These are phyloP conservation scores for Nigrospora osmanthi DNA, from an alignment of 2,329 filamentous ascomycete species.

Conservation along the genomic window DNA sequence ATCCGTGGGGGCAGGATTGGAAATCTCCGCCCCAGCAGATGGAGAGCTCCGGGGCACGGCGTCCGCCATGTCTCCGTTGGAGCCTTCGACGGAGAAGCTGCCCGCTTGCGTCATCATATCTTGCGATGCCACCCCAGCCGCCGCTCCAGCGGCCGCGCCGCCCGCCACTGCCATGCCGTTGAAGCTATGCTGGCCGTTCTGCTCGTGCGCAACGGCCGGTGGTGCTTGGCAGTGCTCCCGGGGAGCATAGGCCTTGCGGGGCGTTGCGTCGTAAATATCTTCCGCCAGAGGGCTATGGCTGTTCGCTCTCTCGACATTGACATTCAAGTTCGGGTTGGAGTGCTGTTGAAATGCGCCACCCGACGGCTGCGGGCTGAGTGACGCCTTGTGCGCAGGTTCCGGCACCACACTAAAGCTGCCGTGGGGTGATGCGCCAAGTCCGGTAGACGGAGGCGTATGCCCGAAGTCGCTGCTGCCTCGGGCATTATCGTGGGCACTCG, in stretches of 20 bases:
- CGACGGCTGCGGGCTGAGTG: conserved; percentile 1
- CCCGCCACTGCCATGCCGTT: conserved; percentile 4
- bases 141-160: conserved; percentile 2
- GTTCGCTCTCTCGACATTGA: conserved; percentile 19
- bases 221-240: conserved; percentile 1
- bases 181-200: background rate
- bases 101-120: conserved; percentile 1
- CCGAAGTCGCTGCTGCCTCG: conserved; percentile 1
- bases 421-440: conserved; percentile 7
- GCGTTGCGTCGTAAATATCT: conserved; percentile 22
- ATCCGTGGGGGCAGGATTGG: background rate
- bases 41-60: background rate
- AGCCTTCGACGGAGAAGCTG: conserved; percentile 2
- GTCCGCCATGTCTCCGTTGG: conserved; percentile 4
- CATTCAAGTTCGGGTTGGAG: conserved; percentile 15
- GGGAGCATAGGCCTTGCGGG: conserved; percentile 6
- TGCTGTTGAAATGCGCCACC: conserved; percentile 11
- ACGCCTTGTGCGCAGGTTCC: conserved; percentile 10
- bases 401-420: conserved; percentile 16
- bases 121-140: background rate
- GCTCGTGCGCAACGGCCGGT: background rate
- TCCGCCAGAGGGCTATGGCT: conserved; percentile 9
- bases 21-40: background rate
- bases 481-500: background rate
- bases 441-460: conserved; percentile 4